Conservation (phyloP, 2,329 filamentous ascomycete species). For the Colletotrichum theobromicola region DNA sequence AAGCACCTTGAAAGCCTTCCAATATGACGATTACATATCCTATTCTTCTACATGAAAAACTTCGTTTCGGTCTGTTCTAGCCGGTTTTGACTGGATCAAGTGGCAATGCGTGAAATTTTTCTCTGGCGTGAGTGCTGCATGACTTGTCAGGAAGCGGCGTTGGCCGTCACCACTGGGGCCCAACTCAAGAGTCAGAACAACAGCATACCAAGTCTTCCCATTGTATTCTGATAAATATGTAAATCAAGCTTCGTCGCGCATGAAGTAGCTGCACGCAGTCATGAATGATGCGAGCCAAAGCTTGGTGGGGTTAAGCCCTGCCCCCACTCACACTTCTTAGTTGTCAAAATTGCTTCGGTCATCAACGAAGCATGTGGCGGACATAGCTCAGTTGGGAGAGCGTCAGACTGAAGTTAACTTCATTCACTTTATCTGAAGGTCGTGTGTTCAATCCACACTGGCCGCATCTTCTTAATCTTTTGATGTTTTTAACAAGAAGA, state of each 20-base stretch:
- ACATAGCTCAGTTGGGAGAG: constrained; percentile 23
- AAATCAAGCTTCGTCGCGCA: background rate
- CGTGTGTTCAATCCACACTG: too few relatives aligned
- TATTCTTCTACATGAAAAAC: background rate
- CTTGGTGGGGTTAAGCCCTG: background rate
- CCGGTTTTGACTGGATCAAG: background rate
- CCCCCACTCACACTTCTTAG: background rate
- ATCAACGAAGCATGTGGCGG: background rate
- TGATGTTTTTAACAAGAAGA: background rate
- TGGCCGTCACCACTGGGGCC: background rate
- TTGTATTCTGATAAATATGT: background rate
- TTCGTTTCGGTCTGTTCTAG: background rate
- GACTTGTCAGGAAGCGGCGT: background rate
- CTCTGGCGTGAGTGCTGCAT: background rate
- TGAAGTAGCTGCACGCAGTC: background rate
- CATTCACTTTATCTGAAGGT: constrained; percentile 21
- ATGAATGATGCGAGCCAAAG: background rate
- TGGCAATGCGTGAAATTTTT: background rate
- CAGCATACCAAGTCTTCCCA: background rate
- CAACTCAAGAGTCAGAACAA: background rate
- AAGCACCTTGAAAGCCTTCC: background rate
- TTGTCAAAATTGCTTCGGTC: accelerated
- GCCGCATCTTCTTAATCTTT: constrained; percentile 2
- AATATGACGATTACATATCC: background rate
- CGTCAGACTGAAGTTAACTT: constrained; percentile 22